Percentiles rank a stretch among this genome's conserved stretches.
Evolutionary conservation across 2,329 filamentous ascomycete species (phyloP).

Genomic region (Nothopassalora personata): DNA sequence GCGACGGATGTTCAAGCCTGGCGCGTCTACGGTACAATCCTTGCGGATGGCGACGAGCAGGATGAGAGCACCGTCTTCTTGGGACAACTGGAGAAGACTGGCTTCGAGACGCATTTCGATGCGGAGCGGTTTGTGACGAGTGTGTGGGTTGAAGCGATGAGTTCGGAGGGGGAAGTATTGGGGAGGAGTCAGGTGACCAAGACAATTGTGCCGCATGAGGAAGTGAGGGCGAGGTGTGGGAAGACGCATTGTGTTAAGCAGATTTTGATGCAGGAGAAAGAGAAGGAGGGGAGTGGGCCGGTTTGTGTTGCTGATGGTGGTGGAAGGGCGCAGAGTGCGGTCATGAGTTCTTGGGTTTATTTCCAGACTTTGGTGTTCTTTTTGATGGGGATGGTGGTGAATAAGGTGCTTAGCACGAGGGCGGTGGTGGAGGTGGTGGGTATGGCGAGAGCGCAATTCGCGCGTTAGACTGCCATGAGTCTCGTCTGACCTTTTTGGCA

Average conservation of each 20-base stretch:
- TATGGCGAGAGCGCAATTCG: not conserved
- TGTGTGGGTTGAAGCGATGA: slow-evolving; percentile 5
- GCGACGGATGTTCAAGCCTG: not conserved
- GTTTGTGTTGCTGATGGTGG: not conserved
- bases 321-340: not conserved
- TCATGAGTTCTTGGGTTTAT: not conserved
- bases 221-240: not conserved
- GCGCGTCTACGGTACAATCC: not conserved
- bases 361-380: not conserved
- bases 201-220: slow-evolving; percentile 1
- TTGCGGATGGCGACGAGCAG: not conserved
- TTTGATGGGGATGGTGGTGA: not conserved
- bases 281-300: not conserved
- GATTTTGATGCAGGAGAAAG: not conserved
- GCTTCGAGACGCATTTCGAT: slow-evolving; percentile 8
- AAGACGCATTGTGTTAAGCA: slow-evolving; percentile 1
- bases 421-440: not conserved
- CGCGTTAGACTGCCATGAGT: no score
- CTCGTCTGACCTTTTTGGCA: no score
- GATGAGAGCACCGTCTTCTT: not conserved
- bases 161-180: not conserved
- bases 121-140: not conserved
- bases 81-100: not conserved
- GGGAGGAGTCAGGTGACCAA: not conserved
- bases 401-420: not conserved